phyloP scores from a whole-genome alignment of 768 basidiomycete genomes.

The Rhodosporidiobolus sp. region DNA sequence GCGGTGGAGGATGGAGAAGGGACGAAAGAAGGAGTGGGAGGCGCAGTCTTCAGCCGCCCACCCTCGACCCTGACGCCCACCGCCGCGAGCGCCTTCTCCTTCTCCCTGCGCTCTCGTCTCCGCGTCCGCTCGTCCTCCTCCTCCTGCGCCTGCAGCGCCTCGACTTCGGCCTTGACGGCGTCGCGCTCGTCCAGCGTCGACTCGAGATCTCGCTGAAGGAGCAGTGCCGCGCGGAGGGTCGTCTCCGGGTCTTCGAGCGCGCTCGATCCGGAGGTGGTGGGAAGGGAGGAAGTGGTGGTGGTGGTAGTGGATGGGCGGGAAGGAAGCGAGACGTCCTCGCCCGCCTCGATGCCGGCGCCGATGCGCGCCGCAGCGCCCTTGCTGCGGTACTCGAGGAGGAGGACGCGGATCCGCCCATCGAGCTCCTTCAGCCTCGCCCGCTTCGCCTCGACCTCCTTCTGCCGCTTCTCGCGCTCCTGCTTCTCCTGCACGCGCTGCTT shows the following conservation, averaged over 20 bases:
- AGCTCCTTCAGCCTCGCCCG: slow-evolving; percentile 19
- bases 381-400: slow-evolving; percentile 30
- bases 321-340: background rate
- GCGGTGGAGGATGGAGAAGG: too few species aligned
- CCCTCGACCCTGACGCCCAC: slow-evolving; percentile 10
- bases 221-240: background rate
- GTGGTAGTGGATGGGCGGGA: too few species aligned
- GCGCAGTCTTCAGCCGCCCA: background rate
- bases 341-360: background rate
- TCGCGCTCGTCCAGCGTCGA: slow-evolving; percentile 16
- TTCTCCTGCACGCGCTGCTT: slow-evolving; percentile 35
- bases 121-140: slow-evolving; percentile 14
- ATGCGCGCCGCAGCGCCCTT: background rate
- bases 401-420: slow-evolving; percentile 11
- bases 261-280: too few species aligned
- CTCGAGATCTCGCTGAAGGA: slow-evolving; percentile 24
- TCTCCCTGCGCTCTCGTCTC: background rate
- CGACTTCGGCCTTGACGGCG: slow-evolving; percentile 17
- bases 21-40: background rate
- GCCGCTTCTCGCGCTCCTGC: slow-evolving; percentile 28
- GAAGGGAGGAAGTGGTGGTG: too few species aligned
- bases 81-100: slow-evolving; percentile 5
- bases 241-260: too few species aligned
- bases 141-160: slow-evolving; percentile 14
- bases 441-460: background rate